Evolutionary conservation across 225 moss, liverwort and hornwort species (phyloP).

Genomic region (Ulota crispa): DNA sequence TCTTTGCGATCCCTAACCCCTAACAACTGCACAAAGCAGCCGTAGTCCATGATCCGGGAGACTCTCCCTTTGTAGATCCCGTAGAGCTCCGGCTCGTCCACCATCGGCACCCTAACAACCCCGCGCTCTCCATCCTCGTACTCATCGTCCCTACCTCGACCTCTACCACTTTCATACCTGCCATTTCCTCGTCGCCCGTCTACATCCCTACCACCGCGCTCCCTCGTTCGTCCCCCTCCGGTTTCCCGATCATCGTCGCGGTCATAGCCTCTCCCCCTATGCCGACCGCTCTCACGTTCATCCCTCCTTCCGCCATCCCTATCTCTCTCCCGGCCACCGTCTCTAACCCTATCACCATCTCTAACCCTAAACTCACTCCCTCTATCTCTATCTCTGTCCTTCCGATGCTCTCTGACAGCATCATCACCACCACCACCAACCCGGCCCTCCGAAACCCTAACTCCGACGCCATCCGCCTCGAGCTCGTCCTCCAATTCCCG

Average conservation of each 20-base stretch:
- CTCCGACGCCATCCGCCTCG: conserved; percentile 42
- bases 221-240: conserved; percentile 32
- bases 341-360: conserved; percentile 27
- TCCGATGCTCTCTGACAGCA: conserved; percentile 38
- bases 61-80: conserved; percentile 82
- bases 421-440: conserved; percentile 46
- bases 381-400: conserved; percentile 41
- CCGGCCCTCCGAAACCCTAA: conserved; percentile 43
- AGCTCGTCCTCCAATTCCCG: conserved; percentile 84
- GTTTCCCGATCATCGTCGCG: conserved; percentile 39
- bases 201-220: conserved; percentile 26
- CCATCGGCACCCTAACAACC: conserved; percentile 25
- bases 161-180: conserved; percentile 34
- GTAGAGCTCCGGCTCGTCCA: conserved; percentile 81
- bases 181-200: conserved; percentile 38
- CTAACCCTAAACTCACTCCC: conserved; percentile 41
- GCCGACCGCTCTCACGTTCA: conserved; percentile 35
- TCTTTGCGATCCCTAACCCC: conserved; percentile 87
- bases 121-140: conserved; percentile 28
- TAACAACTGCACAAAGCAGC: conserved; percentile 85
- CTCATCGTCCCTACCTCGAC: conserved; percentile 33
- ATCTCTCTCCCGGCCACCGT: conserved; percentile 22
- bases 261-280: conserved; percentile 40
- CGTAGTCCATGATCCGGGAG: conserved; percentile 93
- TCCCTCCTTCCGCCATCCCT: conserved; percentile 24